Conservation (phyloP, 1,139 yeast genomes). For the Geotrichum aggregatum region DNA sequence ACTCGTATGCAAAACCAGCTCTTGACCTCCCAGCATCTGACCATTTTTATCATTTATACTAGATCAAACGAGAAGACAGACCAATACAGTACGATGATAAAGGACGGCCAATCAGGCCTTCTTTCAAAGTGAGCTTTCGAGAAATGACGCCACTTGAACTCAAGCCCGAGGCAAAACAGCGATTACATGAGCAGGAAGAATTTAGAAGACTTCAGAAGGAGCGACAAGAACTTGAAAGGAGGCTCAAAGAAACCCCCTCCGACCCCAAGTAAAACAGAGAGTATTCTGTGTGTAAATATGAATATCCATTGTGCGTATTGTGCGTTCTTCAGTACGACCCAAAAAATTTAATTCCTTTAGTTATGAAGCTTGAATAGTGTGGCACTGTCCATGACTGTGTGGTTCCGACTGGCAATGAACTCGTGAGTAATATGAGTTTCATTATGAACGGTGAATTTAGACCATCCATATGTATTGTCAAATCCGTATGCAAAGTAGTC, state of each 20-base stretch:
- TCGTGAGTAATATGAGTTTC: conserved; percentile 45
- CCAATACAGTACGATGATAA: conserved; percentile 29
- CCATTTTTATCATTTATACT: background rate
- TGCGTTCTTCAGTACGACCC: background rate
- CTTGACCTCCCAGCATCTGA: background rate
- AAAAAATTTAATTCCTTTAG: conserved; percentile 13
- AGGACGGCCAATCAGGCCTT: conserved; percentile 30
- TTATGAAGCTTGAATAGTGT: conserved; percentile 27
- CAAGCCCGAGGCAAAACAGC: conserved; percentile 36
- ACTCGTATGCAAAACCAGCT: conserved; percentile 13
- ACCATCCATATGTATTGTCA: conserved; percentile 34
- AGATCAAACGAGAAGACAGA: conserved; percentile 20
- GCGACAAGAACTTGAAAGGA: conserved; percentile 19
- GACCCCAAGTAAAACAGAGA: background rate
- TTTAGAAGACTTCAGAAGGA: conserved; percentile 12
- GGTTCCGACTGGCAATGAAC: conserved; percentile 41
- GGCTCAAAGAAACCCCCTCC: conserved; percentile 2
- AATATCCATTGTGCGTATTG: background rate
- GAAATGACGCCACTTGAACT: conserved; percentile 39
- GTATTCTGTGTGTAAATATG: background rate
- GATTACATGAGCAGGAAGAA: conserved; percentile 15
- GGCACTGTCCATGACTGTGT: conserved; percentile 38
- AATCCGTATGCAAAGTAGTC: conserved; percentile 24
- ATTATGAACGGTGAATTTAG: conserved; percentile 49
- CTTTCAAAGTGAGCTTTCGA: conserved; percentile 37